phyloP scores from a whole-genome alignment of 108 stramenopile genomes.

The Mediolabrus comicus region DNA sequence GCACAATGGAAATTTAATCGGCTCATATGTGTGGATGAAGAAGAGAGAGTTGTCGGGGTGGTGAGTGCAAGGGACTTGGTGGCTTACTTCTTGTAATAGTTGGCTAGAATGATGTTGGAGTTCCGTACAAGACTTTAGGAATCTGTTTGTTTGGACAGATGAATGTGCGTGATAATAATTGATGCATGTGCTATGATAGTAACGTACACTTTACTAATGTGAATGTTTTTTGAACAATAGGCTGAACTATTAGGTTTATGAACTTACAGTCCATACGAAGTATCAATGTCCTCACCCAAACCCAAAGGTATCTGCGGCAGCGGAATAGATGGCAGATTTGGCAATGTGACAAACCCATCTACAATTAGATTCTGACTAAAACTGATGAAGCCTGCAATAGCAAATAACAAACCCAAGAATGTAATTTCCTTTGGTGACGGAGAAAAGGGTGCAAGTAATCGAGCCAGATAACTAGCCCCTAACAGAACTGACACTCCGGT shows the following conservation, averaged over 20 bases:
- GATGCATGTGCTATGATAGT: conserved; percentile 2
- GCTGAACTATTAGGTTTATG: neutral
- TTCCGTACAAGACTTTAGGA: neutral
- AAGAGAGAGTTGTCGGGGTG: conserved; percentile 80
- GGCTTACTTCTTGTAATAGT: conserved; percentile 81
- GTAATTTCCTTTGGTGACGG: conserved; percentile 87
- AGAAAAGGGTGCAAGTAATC: conserved; percentile 66
- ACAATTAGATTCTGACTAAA: conserved; percentile 84
- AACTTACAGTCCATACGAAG: conserved; percentile 3
- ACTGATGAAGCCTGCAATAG: conserved; percentile 82
- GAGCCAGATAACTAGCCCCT: conserved; percentile 66
- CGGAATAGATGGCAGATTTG: conserved; percentile 40
- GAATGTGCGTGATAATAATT: neutral
- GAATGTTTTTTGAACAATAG: too few relatives aligned
- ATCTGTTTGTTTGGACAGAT: neutral
- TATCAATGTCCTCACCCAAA: conserved; percentile 44
- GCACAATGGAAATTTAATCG: conserved; percentile 86
- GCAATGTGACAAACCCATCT: conserved; percentile 72
- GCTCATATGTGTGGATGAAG: conserved; percentile 78
- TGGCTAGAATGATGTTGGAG: neutral
- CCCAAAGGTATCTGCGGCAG: conserved; percentile 47
- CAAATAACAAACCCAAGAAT: conserved; percentile 74
- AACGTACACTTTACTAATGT: too few relatives aligned
- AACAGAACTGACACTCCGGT: conserved; percentile 64
- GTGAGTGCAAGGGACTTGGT: conserved; percentile 87